These are phyloP conservation scores for Zygnema circumcarinatum DNA, from an alignment of 139 green algal species.

Conservation along the genomic window DNA sequence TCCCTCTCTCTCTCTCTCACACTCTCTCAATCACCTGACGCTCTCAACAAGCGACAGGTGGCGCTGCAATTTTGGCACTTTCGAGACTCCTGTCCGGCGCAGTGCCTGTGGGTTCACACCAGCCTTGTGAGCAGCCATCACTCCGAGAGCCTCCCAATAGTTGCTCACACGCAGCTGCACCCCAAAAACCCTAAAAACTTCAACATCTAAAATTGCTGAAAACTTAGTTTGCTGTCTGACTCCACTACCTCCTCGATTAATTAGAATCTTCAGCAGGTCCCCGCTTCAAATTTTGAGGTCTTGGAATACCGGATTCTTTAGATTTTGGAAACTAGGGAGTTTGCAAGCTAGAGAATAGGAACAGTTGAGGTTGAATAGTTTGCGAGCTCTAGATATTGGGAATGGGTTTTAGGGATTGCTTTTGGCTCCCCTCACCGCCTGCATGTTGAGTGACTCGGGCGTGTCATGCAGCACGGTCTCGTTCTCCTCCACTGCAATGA, in stretches of 20 bases:
- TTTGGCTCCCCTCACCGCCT: constrained; percentile 51
- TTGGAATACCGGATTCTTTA: no score
- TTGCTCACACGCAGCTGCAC: constrained; percentile 50
- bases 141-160: constrained; percentile 62
- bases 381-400: no score
- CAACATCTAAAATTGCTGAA: no score
- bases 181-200: neutral
- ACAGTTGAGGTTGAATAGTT: no score
- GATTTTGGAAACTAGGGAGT: no score
- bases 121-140: constrained; percentile 60
- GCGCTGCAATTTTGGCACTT: no score
- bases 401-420: no score
- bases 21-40: no score
- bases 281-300: neutral
- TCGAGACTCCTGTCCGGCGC: constrained; percentile 42
- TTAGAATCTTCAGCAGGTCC: neutral
- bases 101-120: constrained; percentile 43
- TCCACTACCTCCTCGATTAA: neutral
- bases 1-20: no score
- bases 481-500: constrained; percentile 63
- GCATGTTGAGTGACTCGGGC: constrained; percentile 20
- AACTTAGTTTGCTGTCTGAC: constrained; percentile 3
- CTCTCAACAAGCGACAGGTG: no score
- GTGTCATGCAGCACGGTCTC: constrained; percentile 58
- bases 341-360: no score